These are phyloP conservation scores for Penicillium sp. DNA, from an alignment of 2,329 filamentous ascomycete species.

Conservation along the genomic window DNA sequence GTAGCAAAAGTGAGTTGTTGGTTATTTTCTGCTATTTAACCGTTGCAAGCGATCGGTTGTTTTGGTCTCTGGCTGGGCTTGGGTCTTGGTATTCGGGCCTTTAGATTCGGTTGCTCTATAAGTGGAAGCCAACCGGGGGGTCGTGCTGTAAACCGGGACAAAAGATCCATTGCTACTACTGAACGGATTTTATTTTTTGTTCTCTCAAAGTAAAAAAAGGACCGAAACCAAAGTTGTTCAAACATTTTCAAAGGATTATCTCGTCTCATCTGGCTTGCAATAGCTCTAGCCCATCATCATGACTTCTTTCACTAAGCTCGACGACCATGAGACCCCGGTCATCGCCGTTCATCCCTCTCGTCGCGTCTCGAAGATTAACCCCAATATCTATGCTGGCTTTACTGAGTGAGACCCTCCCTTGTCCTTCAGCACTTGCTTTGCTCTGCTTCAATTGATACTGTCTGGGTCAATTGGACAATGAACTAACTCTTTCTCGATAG, in stretches of 20 bases:
- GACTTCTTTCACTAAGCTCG: conserved; percentile 75
- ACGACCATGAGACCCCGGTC: conserved; percentile 64
- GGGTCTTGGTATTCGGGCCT: background rate
- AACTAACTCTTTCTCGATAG: conserved; percentile 50
- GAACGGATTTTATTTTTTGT: background rate
- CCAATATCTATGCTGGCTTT: conserved; percentile 84
- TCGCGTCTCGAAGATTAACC: conserved; percentile 74
- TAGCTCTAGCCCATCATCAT: conserved; percentile 51
- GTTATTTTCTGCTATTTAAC: conserved; percentile 5
- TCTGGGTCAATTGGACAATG: background rate
- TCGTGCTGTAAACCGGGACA: conserved; percentile 1
- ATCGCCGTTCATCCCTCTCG: conserved; percentile 70
- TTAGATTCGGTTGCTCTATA: background rate
- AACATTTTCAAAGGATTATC: background rate
- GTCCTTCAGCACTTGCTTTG: background rate
- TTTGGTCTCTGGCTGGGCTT: background rate
- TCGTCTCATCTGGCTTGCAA: background rate
- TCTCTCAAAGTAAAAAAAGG: background rate
- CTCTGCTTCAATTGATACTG: background rate
- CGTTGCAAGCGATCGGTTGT: conserved; percentile 5
- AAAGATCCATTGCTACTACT: background rate
- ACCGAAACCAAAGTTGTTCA: background rate
- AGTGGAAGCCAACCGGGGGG: background rate
- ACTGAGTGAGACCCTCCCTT: conserved; percentile 67
- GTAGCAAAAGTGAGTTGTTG: background rate